These are phyloP conservation scores for Backusella tarrabulga DNA, from an alignment of 192 early-diverging fungal genomes.

Conservation along the genomic window DNA sequence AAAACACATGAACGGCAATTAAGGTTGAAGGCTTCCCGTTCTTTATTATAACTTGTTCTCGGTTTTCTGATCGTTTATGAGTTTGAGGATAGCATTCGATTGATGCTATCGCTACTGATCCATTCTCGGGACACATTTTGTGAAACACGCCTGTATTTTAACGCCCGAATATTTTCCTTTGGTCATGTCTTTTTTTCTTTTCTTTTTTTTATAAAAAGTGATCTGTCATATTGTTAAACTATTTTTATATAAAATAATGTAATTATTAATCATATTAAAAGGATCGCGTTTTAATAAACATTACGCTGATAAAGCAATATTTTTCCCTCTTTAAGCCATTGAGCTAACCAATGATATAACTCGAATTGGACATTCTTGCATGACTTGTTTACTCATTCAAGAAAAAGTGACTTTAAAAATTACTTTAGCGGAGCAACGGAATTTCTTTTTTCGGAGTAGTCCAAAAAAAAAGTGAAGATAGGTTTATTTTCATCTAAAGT, in stretches of 20 bases:
- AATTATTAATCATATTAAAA: conserved; percentile 2
- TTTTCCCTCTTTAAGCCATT: neutral
- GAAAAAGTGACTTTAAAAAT: neutral
- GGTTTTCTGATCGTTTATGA: neutral
- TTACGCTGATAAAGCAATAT: neutral
- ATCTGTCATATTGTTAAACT: neutral
- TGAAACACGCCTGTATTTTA: neutral
- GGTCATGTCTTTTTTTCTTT: neutral
- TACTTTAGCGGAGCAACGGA: neutral
- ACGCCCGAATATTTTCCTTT: neutral
- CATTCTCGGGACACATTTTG: neutral
- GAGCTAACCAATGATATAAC: neutral
- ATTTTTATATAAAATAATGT: neutral
- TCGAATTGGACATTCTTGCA: neutral
- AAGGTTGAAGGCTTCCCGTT: neutral
- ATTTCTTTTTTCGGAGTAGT: conserved; percentile 5
- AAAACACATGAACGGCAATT: neutral
- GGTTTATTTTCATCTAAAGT: neutral
- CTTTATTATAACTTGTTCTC: neutral
- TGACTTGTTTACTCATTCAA: conserved; percentile 3
- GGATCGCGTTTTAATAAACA: neutral
- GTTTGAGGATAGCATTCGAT: neutral
- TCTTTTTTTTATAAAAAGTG: neutral
- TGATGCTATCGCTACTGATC: neutral
- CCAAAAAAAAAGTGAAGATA: neutral